A percentile compares a stretch with the other conserved stretches of the same genome.
Conservation (phyloP, 78 protist species). For the Dictyostelium purpureum region DNA sequence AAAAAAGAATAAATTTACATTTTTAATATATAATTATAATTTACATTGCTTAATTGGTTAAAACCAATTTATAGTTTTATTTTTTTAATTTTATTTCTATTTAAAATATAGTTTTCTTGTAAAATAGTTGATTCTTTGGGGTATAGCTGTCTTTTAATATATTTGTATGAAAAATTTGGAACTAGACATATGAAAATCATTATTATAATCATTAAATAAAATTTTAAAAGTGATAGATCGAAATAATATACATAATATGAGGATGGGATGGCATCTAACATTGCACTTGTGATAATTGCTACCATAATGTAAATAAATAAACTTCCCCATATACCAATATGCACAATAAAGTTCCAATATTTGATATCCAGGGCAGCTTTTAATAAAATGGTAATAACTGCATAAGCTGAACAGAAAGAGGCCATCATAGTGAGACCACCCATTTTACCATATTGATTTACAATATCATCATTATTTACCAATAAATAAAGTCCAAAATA, state of each 20-base stretch:
- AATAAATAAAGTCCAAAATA: conserved; percentile 2
- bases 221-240: background rate
- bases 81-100: background rate
- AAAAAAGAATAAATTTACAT: no score
- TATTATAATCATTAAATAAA: conserved; percentile 7
- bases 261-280: background rate
- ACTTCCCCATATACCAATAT: conserved; percentile 10
- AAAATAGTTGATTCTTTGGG: conserved; percentile 10
- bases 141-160: background rate
- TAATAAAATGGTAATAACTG: background rate
- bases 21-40: background rate
- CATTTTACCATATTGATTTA: conserved; percentile 21
- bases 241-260: background rate
- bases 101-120: conserved; percentile 16
- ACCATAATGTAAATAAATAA: background rate
- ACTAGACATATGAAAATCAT: conserved; percentile 22
- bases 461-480: background rate
- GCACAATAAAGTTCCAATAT: conserved; percentile 5
- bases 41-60: background rate
- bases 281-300: conserved; percentile 9
- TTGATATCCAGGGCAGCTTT: conserved; percentile 8
- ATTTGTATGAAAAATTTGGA: conserved; percentile 29
- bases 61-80: background rate
- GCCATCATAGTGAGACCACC: conserved; percentile 15
- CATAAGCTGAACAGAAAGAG: background rate